These are phyloP conservation scores for Aureobasidium vineae DNA, from an alignment of 2,329 filamentous ascomycete genomes.

Conservation along the genomic window DNA sequence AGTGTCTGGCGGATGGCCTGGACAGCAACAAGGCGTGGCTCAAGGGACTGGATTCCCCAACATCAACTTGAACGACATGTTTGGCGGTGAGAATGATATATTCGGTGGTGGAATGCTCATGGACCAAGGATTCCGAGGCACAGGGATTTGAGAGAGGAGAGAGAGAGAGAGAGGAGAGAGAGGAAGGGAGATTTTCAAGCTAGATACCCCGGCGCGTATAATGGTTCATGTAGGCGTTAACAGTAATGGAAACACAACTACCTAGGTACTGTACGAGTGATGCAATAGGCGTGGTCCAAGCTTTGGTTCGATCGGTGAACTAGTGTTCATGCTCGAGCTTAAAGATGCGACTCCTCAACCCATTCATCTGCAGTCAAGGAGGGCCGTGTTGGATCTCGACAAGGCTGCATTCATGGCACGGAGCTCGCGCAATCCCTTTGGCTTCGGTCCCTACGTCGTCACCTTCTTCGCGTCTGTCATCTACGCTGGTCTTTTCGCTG, in stretches of 20 bases:
- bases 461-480: conserved; percentile 72
- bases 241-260: background rate
- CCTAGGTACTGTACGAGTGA: background rate
- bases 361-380: background rate
- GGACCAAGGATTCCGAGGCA: conserved; percentile 27
- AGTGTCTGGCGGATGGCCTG: conserved; percentile 31
- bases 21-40: conserved; percentile 23
- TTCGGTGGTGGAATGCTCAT: conserved; percentile 34
- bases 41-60: conserved; percentile 35
- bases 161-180: background rate
- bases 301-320: conserved; percentile 1
- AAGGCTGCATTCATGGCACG: conserved; percentile 16
- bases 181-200: background rate
- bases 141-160: background rate
- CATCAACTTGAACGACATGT: conserved; percentile 41
- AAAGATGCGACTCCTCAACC: background rate
- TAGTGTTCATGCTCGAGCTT: conserved; percentile 3
- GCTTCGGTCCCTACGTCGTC: conserved; percentile 78
- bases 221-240: background rate
- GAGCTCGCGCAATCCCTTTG: conserved; percentile 52
- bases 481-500: conserved; percentile 74
- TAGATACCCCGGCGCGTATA: conserved; percentile 23
- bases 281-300: conserved; percentile 10
- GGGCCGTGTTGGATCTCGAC: background rate
- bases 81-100: conserved; percentile 40